A percentile compares a stretch with the other conserved stretches of the same genome.
phyloP scores from a whole-genome alignment of 2,329 filamentous ascomycete species.

The Colletotrichum spaethianum region DNA sequence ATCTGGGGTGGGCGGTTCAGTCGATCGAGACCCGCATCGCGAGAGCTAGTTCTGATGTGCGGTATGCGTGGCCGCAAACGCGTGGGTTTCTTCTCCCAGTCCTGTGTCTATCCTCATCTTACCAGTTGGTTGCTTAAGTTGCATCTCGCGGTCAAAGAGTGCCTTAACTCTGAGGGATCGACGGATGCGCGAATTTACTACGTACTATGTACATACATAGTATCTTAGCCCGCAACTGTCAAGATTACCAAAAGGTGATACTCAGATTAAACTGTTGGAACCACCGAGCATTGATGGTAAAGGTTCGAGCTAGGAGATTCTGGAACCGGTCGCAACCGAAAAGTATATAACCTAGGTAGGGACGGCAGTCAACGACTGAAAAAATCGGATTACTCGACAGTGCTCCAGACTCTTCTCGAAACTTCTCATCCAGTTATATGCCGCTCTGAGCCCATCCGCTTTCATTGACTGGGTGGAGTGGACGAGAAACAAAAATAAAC shows the following conservation, averaged over 20 bases:
- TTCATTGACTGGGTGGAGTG: not conserved
- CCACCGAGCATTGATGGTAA: not conserved
- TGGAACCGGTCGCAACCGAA: not conserved
- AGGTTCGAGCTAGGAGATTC: not conserved
- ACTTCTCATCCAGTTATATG: not conserved
- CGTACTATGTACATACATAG: too few species aligned
- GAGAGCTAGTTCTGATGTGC: too few species aligned
- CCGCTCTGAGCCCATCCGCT: not conserved
- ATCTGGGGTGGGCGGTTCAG: not conserved
- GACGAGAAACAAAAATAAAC: conserved; percentile 8
- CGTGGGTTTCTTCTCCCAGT: not conserved
- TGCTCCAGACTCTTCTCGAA: not conserved
- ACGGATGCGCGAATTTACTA: not conserved
- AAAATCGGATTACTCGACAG: not conserved
- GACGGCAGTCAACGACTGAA: too few species aligned
- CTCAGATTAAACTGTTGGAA: not conserved
- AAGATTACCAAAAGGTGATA: not conserved
- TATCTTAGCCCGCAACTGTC: not conserved
- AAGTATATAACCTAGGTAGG: too few species aligned
- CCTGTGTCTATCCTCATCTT: not conserved
- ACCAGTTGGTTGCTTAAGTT: not conserved
- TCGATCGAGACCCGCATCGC: not conserved
- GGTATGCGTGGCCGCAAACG: not conserved
- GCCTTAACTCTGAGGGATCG: not conserved
- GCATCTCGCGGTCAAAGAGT: not conserved